Evolutionary conservation across 148 eudicot species (phyloP).

Genomic region (Tetragonia tetragonoides): DNA sequence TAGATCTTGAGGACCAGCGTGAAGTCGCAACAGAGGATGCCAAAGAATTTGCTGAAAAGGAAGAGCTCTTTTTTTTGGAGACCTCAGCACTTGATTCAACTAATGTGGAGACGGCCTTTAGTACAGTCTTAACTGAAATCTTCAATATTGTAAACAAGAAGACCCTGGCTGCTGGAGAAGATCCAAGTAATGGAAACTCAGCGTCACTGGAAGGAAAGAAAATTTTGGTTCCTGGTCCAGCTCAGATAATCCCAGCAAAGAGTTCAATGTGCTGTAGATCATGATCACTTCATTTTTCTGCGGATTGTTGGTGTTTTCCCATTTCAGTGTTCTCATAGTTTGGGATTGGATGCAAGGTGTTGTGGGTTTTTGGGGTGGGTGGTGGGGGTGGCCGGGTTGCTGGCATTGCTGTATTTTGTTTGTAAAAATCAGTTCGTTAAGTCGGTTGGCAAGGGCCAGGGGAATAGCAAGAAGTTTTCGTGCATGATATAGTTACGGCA

Average conservation of each 20-base stretch:
- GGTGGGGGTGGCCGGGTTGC: too few relatives aligned
- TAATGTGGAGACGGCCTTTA: slow-evolving; percentile 67
- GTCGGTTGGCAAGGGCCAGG: neutral
- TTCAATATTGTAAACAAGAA: slow-evolving; percentile 75
- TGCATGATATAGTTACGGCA: slow-evolving; percentile 14
- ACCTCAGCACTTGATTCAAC: slow-evolving; percentile 72
- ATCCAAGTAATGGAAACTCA: slow-evolving; percentile 47
- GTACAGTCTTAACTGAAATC: slow-evolving; percentile 66
- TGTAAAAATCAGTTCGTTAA: slow-evolving; percentile 19
- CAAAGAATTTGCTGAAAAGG: slow-evolving; percentile 74
- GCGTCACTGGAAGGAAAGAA: slow-evolving; percentile 57
- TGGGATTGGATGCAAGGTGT: neutral
- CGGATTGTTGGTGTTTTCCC: neutral
- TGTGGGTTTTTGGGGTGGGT: neutral
- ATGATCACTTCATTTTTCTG: slow-evolving; percentile 5
- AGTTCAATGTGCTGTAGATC: slow-evolving; percentile 50
- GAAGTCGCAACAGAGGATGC: slow-evolving; percentile 74
- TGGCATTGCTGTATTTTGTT: neutral
- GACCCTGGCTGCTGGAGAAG: slow-evolving; percentile 51
- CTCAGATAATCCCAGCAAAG: slow-evolving; percentile 57
- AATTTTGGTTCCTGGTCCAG: slow-evolving; percentile 67
- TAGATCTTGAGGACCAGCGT: slow-evolving; percentile 73
- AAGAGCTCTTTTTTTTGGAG: slow-evolving; percentile 78
- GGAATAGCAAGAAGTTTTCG: neutral
- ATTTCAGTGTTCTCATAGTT: neutral